Evolutionary conservation across 2,329 filamentous ascomycete species (phyloP).

Genomic region (Atkinsonella hypoxylon): DNA sequence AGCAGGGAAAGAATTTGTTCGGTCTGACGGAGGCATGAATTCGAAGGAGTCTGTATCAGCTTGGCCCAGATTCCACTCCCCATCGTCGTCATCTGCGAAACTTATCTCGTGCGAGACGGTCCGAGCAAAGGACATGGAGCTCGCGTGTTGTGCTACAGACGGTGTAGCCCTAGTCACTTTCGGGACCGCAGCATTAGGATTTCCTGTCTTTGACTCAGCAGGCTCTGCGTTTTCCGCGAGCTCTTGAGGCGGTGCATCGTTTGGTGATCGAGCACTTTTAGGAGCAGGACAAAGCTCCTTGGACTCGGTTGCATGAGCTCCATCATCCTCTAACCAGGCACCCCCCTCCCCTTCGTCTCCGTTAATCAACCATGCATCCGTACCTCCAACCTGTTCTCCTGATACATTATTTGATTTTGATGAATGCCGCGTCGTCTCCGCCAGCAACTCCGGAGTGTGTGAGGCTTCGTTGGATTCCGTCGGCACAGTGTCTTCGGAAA

Average conservation of each 20-base stretch:
- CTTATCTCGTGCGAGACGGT: constrained; percentile 52
- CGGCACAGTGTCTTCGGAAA: constrained; percentile 8
- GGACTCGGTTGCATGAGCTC: neutral
- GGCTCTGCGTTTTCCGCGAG: neutral
- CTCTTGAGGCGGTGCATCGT: neutral
- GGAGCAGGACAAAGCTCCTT: neutral
- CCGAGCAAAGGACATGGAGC: constrained; percentile 50
- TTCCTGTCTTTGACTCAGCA: neutral
- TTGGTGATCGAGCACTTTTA: neutral
- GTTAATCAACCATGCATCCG: constrained; percentile 3
- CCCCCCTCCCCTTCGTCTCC: constrained; percentile 12
- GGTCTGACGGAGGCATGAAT: constrained; percentile 43
- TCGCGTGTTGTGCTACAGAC: constrained; percentile 39
- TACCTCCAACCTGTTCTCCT: neutral
- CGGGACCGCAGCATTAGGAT: neutral
- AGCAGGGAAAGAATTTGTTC: constrained; percentile 51
- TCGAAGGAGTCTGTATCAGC: constrained; percentile 46
- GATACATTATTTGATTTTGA: neutral
- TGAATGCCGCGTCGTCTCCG: neutral
- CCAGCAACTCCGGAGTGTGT: neutral
- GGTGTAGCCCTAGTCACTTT: constrained; percentile 6
- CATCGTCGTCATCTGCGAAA: constrained; percentile 46
- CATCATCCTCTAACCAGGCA: constrained; percentile 14
- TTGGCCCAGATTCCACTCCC: constrained; percentile 42
- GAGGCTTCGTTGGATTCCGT: neutral